Evolutionary conservation across 1,284 basidiomycete genomes (phyloP).

Genomic region (Fomitopsis schrenkii): DNA sequence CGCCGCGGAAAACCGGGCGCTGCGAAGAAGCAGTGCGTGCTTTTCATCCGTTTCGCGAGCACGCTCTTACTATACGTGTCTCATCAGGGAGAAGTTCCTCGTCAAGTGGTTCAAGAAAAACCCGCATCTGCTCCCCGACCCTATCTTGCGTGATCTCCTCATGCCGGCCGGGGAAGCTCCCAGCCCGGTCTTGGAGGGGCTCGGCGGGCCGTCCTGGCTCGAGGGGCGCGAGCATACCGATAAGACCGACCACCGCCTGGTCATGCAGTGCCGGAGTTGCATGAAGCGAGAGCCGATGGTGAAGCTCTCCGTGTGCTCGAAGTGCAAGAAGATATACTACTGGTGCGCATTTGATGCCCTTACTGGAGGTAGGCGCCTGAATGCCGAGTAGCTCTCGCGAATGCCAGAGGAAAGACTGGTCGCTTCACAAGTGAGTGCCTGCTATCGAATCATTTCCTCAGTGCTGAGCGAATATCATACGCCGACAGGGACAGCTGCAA

Average conservation of each 20-base stretch:
- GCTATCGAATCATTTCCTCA: not conserved
- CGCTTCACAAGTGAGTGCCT: constrained; percentile 15
- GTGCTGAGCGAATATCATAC: too few species aligned
- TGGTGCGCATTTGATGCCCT: constrained; percentile 11
- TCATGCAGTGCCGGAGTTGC: constrained; percentile 14
- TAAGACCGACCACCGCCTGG: constrained; percentile 10
- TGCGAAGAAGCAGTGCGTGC: constrained; percentile 6
- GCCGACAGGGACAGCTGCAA: not conserved
- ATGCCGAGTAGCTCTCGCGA: constrained; percentile 12
- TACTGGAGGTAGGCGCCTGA: not conserved
- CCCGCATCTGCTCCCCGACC: constrained; percentile 7
- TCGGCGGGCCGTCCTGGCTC: constrained; percentile 17
- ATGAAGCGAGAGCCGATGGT: constrained; percentile 13
- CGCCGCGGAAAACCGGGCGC: not conserved
- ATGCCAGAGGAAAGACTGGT: constrained; percentile 20
- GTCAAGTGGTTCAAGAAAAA: constrained; percentile 17
- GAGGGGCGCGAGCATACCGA: constrained; percentile 5
- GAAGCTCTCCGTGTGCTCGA: constrained; percentile 14
- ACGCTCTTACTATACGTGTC: not conserved
- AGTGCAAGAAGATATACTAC: constrained; percentile 18
- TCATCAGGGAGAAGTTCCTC: constrained; percentile 9
- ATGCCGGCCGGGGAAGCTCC: constrained; percentile 2
- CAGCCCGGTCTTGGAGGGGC: constrained; percentile 11
- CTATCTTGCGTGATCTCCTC: constrained; percentile 7
- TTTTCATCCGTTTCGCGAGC: not conserved